Evolutionary conservation across 2,329 filamentous ascomycete species (phyloP).

Genomic region (Drechslerella coelobrocha): DNA sequence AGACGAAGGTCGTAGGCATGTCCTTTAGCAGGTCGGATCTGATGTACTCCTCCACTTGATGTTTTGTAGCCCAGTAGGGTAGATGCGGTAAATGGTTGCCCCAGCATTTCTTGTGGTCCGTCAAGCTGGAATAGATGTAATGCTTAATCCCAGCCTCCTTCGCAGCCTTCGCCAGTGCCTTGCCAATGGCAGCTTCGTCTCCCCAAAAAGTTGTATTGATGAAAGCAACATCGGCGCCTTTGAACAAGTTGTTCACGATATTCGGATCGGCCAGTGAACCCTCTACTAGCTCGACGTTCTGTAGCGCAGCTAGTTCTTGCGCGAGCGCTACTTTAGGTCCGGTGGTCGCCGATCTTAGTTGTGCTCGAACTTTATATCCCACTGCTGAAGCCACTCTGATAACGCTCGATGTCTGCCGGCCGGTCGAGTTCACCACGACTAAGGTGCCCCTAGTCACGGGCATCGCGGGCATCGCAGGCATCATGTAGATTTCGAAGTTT

Average conservation of each 20-base stretch:
- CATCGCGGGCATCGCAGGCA: constrained; percentile 35
- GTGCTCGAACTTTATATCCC: constrained; percentile 89
- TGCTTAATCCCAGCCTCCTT: constrained; percentile 84
- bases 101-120: constrained; percentile 84
- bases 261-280: constrained; percentile 74
- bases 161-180: constrained; percentile 85
- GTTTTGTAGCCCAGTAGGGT: constrained; percentile 90
- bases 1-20: constrained; percentile 83
- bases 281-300: constrained; percentile 73
- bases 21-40: constrained; percentile 72
- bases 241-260: constrained; percentile 79
- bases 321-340: constrained; percentile 77
- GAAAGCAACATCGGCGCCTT: constrained; percentile 85
- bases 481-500: not conserved
- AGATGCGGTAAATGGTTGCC: constrained; percentile 75
- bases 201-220: constrained; percentile 86
- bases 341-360: constrained; percentile 67
- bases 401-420: constrained; percentile 92
- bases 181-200: constrained; percentile 88
- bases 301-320: constrained; percentile 79
- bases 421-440: constrained; percentile 93
- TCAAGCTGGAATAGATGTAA: constrained; percentile 97
- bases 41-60: constrained; percentile 89
- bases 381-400: constrained; percentile 93
- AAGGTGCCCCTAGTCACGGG: constrained; percentile 65